These are phyloP conservation scores for Apiotrichum siamense DNA, from an alignment of 1,284 basidiomycete species.

Conservation along the genomic window DNA sequence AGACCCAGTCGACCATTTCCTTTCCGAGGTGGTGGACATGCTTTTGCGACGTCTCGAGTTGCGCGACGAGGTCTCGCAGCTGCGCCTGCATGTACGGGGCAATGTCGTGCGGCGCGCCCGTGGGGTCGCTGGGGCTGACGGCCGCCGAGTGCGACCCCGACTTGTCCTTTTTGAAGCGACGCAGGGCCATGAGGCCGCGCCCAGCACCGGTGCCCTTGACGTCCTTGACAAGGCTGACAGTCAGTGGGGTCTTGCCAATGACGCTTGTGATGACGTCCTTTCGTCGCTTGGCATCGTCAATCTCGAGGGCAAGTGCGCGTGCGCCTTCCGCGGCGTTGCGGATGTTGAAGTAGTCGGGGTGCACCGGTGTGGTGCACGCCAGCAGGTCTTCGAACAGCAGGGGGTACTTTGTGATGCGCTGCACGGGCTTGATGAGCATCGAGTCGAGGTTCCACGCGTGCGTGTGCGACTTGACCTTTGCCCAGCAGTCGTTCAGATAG, in stretches of 20 bases:
- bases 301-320: slow-evolving; percentile 69
- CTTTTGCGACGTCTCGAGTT: slow-evolving; percentile 34
- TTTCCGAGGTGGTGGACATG: slow-evolving; percentile 38
- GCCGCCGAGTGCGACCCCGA: background rate
- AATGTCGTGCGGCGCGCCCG: slow-evolving; percentile 18
- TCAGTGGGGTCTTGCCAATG: slow-evolving; percentile 29
- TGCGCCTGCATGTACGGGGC: slow-evolving; percentile 21
- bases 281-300: slow-evolving; percentile 79
- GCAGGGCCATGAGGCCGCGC: slow-evolving; percentile 21
- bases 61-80: slow-evolving; percentile 28
- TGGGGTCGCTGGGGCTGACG: background rate
- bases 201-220: slow-evolving; percentile 10
- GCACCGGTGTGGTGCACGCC: slow-evolving; percentile 66
- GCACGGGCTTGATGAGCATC: slow-evolving; percentile 79
- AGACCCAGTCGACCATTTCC: slow-evolving; percentile 38
- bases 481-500: slow-evolving; percentile 64
- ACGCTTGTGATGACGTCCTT: slow-evolving; percentile 69
- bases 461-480: slow-evolving; percentile 63
- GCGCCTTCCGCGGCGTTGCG: slow-evolving; percentile 61
- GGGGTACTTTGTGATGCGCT: slow-evolving; percentile 87
- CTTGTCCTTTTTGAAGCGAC: slow-evolving; percentile 44
- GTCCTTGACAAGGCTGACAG: slow-evolving; percentile 8
- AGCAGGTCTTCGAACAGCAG: slow-evolving; percentile 74
- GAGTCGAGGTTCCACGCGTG: slow-evolving; percentile 93
- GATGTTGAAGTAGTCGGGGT: slow-evolving; percentile 66